Evolutionary conservation across 2,329 filamentous ascomycete genomes (phyloP).

Genomic region (Ascochyta koolunga): DNA sequence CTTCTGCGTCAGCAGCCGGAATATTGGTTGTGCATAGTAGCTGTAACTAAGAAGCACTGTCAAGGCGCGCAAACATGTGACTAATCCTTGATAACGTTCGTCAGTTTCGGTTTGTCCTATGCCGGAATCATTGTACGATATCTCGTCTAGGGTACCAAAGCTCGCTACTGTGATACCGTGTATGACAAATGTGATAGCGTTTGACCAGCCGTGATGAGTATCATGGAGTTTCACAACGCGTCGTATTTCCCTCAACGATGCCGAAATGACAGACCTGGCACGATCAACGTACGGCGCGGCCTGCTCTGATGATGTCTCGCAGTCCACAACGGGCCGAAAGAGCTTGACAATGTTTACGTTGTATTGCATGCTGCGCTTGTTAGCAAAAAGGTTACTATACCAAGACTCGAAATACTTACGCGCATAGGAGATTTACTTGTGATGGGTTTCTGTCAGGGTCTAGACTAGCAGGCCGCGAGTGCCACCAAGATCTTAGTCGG

Average conservation of each 20-base stretch:
- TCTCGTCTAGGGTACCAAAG: conserved; percentile 37
- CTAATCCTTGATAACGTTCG: conserved; percentile 34
- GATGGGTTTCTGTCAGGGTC: conserved; percentile 28
- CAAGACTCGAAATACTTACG: conserved; percentile 23
- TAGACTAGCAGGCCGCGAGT: conserved; percentile 21
- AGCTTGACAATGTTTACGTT: conserved; percentile 34
- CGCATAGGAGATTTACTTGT: conserved; percentile 34
- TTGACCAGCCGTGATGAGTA: conserved; percentile 31
- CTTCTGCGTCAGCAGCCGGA: conserved; percentile 36
- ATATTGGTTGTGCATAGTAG: conserved; percentile 39
- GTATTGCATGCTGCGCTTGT: conserved; percentile 33
- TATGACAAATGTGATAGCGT: conserved; percentile 32
- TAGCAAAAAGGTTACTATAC: neutral
- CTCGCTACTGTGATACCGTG: conserved; percentile 34
- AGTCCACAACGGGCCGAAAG: conserved; percentile 29
- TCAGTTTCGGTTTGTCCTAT: conserved; percentile 12
- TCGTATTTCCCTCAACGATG: conserved; percentile 31
- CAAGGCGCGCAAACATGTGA: conserved; percentile 37
- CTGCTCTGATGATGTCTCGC: conserved; percentile 16
- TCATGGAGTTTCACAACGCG: conserved; percentile 35
- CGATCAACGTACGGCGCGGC: conserved; percentile 23
- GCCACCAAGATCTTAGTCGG: conserved; percentile 33
- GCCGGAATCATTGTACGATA: conserved; percentile 16
- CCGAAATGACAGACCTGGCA: conserved; percentile 21
- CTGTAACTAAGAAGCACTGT: conserved; percentile 29